These are phyloP conservation scores for Saccharomyces paradoxus DNA, from an alignment of 805 yeast species.

Conservation along the genomic window DNA sequence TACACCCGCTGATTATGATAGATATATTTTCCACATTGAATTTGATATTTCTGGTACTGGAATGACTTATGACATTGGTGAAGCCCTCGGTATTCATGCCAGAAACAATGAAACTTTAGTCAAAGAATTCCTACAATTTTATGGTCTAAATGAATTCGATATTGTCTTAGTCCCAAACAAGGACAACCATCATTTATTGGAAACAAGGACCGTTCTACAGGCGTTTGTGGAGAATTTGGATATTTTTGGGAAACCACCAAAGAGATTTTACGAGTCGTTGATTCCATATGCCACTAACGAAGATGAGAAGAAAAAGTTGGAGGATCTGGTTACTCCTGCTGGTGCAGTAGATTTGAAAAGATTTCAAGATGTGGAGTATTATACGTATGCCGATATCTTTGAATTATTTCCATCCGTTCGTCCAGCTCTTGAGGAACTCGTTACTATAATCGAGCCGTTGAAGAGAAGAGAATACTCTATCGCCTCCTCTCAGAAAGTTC, in stretches of 20 bases:
- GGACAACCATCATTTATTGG: constrained; percentile 48
- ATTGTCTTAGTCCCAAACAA: constrained; percentile 64
- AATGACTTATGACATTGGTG: constrained; percentile 86
- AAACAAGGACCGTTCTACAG: constrained; percentile 77
- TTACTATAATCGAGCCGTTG: constrained; percentile 69
- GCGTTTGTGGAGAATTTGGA: constrained; percentile 74
- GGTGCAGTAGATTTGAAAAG: constrained; percentile 82
- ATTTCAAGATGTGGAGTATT: constrained; percentile 77
- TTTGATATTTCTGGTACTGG: constrained; percentile 89
- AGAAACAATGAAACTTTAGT: constrained; percentile 65
- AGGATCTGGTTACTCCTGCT: constrained; percentile 59
- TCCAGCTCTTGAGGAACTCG: constrained; percentile 64
- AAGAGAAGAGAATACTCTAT: constrained; percentile 97
- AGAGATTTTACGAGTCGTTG: constrained; percentile 81
- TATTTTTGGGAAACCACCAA: constrained; percentile 90
- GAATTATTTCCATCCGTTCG: constrained; percentile 73
- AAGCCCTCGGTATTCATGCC: constrained; percentile 93
- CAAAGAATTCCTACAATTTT: constrained; percentile 56
- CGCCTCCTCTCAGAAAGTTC: constrained; percentile 90
- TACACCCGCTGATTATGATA: constrained; percentile 81
- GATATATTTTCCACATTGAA: constrained; percentile 94
- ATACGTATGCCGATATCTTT: constrained; percentile 73
- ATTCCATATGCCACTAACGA: constrained; percentile 65
- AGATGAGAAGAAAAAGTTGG: constrained; percentile 52
- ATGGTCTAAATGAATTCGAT: constrained; percentile 63